Conservation (phyloP, 129 eudicot species). For the Ambrosia trifida region DNA sequence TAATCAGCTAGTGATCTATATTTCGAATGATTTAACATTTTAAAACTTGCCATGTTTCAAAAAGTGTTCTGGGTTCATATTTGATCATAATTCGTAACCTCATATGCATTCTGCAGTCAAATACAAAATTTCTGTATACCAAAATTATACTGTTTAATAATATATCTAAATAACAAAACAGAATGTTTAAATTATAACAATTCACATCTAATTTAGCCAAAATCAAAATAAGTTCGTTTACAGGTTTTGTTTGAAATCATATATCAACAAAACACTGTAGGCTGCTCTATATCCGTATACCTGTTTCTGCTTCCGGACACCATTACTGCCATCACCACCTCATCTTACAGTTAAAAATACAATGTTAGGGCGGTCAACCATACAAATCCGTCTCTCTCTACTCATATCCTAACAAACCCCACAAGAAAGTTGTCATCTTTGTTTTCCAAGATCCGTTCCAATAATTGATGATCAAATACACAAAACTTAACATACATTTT, state of each 20-base stretch:
- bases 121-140: not conserved
- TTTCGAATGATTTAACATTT: not conserved
- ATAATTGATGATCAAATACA: constrained; percentile 5
- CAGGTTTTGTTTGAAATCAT: constrained; percentile 1
- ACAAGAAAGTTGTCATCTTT: constrained; percentile 25
- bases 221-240: constrained; percentile 3
- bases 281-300: constrained; percentile 7
- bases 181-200: constrained; percentile 9
- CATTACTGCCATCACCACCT: constrained; percentile 4
- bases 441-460: constrained; percentile 2
- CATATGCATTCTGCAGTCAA: not conserved
- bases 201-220: constrained; percentile 1
- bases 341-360: constrained; percentile 21
- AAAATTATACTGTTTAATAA: not conserved
- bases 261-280: constrained; percentile 5
- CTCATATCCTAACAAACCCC: constrained; percentile 15
- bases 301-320: constrained; percentile 13
- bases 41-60: not conserved
- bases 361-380: not conserved
- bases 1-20: no score
- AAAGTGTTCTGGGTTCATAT: not conserved
- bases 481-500: not conserved
- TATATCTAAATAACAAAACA: not conserved
- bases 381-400: constrained; percentile 10
- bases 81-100: not conserved